These are phyloP conservation scores for Chlorella vulgaris DNA, from an alignment of 139 green algal genomes.

Conservation along the genomic window DNA sequence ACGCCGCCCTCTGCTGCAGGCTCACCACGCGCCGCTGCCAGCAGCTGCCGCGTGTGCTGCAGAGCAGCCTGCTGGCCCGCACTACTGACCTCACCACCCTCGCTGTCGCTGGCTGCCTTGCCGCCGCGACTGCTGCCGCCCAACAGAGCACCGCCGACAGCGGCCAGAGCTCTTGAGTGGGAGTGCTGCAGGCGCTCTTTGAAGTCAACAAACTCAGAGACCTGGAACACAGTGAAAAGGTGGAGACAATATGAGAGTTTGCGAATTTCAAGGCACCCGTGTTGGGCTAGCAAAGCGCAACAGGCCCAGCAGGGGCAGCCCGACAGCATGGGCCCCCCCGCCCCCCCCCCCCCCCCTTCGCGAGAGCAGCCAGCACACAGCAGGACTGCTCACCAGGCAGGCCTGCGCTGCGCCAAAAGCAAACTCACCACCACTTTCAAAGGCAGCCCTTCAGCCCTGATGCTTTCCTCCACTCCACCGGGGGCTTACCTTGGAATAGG, in stretches of 20 bases:
- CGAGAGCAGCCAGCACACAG: too few relatives aligned
- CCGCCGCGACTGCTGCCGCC: conserved; percentile 26
- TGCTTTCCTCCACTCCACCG: not conserved
- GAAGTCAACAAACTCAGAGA: conserved; percentile 86
- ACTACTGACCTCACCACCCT: not conserved
- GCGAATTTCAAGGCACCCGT: not conserved
- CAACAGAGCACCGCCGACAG: not conserved
- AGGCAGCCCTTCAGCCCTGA: not conserved
- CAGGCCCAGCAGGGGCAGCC: too few relatives aligned
- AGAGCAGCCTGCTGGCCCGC: not conserved
- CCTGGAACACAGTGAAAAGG: conserved; percentile 50
- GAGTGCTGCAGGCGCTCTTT: conserved; percentile 68
- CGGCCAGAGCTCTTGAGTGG: conserved; percentile 55
- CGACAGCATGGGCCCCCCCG: too few relatives aligned
- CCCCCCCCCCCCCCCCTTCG: too few relatives aligned
- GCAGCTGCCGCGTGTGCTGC: not conserved
- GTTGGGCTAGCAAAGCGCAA: too few relatives aligned
- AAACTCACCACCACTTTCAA: too few relatives aligned
- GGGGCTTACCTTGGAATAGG: conserved; percentile 73
- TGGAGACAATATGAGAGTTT: not conserved
- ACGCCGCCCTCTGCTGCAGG: not conserved
- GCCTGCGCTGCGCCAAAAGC: too few relatives aligned
- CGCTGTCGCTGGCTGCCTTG: not conserved
- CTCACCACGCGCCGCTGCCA: conserved; percentile 2
- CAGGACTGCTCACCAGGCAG: too few relatives aligned